These are phyloP conservation scores for Guillardia theta DNA, from an alignment of 78 protist genomes.

Conservation along the genomic window DNA sequence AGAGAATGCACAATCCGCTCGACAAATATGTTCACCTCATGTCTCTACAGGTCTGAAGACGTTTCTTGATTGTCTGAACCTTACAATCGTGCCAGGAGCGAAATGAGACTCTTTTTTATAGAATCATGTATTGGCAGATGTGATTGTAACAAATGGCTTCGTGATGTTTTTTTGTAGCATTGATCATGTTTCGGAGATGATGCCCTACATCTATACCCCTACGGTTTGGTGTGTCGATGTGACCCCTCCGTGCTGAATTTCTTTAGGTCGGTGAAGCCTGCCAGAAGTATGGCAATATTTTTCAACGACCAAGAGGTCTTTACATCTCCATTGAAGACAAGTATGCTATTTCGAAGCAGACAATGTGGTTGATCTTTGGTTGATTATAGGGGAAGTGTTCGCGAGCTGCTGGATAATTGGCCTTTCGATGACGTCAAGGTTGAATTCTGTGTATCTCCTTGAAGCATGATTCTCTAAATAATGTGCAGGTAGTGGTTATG, in stretches of 20 bases:
- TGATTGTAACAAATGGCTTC: conserved; percentile 62
- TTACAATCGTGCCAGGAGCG: conserved; percentile 43
- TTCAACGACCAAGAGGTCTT: conserved; percentile 71
- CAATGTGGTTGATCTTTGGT: not conserved
- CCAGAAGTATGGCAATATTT: conserved; percentile 11
- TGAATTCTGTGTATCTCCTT: not conserved
- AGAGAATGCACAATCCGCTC: not conserved
- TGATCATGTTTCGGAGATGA: not conserved
- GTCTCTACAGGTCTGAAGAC: conserved; percentile 53
- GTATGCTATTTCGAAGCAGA: too few relatives aligned
- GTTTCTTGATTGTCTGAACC: not conserved
- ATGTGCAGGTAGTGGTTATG: conserved; percentile 84
- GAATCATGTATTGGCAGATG: conserved; percentile 63
- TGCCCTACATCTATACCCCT: not conserved
- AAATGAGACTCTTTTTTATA: conserved; percentile 84
- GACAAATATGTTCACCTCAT: not conserved
- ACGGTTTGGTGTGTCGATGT: not conserved
- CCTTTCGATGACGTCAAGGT: not conserved
- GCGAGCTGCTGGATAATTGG: too few relatives aligned
- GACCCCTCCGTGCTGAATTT: not conserved
- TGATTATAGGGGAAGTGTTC: too few relatives aligned
- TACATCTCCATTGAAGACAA: conserved; percentile 77
- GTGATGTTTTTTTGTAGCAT: conserved; percentile 83
- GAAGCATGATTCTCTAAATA: not conserved
- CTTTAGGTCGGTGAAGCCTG: conserved; percentile 21